These are phyloP conservation scores for Heliosperma pusillum DNA, from an alignment of 148 eudicot species.

Conservation along the genomic window DNA sequence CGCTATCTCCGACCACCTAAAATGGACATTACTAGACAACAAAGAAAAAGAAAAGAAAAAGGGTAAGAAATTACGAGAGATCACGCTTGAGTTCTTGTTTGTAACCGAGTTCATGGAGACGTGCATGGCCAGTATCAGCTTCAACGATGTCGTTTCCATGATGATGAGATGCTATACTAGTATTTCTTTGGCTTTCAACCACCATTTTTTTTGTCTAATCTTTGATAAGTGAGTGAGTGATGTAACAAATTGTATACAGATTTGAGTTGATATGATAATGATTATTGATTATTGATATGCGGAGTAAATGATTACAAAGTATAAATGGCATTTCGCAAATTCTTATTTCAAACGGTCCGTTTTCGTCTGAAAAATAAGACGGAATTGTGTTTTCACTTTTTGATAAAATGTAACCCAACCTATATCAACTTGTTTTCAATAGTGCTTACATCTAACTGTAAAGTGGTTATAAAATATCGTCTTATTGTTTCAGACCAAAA, in stretches of 20 bases:
- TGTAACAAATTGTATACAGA: background rate
- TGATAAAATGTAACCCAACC: too few relatives aligned
- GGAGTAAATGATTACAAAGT: too few relatives aligned
- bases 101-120: slow-evolving; percentile 71
- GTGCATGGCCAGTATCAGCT: slow-evolving; percentile 53
- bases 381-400: too few relatives aligned
- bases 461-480: too few relatives aligned
- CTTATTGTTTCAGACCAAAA: too few relatives aligned
- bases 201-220: background rate
- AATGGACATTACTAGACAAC: background rate
- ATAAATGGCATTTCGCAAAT: too few relatives aligned
- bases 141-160: slow-evolving; percentile 4
- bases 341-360: too few relatives aligned
- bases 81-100: slow-evolving; percentile 92
- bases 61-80: slow-evolving; percentile 63
- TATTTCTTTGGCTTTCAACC: slow-evolving; percentile 15
- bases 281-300: too few relatives aligned
- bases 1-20: background rate
- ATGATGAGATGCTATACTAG: slow-evolving; percentile 12
- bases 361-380: too few relatives aligned
- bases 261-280: too few relatives aligned
- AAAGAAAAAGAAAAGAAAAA: background rate
- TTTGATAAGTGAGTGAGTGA: background rate
- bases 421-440: too few relatives aligned
- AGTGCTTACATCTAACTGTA: too few relatives aligned